Base-by-base conservation (phyloP, 345 rosid genomes). In the Acer yangbiense region DNA sequence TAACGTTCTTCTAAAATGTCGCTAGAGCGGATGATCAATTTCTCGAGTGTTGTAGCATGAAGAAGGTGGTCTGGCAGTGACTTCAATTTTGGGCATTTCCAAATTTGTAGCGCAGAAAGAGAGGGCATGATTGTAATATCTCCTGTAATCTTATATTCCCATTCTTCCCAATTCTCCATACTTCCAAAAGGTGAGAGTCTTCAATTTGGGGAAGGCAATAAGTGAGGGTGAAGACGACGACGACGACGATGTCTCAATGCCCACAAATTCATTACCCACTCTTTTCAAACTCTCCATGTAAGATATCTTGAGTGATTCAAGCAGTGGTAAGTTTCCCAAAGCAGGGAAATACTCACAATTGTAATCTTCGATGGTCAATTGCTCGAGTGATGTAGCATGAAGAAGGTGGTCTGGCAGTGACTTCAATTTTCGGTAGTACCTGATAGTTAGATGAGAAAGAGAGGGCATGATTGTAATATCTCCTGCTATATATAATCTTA, bases 51-150 rank as follows among this genome's bases (percentile, higher is more conserved):
- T 48, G 35, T 25, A 1, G 4, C 23, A 9, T 70, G 73, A 25
- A 70, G 17, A 65, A 62, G 43, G 29, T 65, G 29, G 65, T 65
- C 14, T 20, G 65, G 71, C 32, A 75, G 14, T n/a, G 35, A 12
- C 65, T 54, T 75, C 14, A 65, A 35, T 44, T 14, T 20, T 7
- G 13, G 39, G 52, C 72, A 54, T 4, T 18, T 12, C 12, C 25
- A 23, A 32, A 75, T 1, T 2, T 9, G 8, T 2, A 75, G 21
- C 50, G 55, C 35, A 11, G 18, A 46, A 52, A 75, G 71, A 43
- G 7, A 58, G n/a, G 78, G 78, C 78, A 75, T 75, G 63, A 65
- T 11, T 10, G 52, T 21, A 13, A n/a, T 64, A 7, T 74, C 69
- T 2, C 16, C 29, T 46, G 35, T 46, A 27, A 25, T 64, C 39